These are phyloP conservation scores for Heliamphora pulchella DNA, from an alignment of 179 eudicot species.

Conservation along the genomic window DNA sequence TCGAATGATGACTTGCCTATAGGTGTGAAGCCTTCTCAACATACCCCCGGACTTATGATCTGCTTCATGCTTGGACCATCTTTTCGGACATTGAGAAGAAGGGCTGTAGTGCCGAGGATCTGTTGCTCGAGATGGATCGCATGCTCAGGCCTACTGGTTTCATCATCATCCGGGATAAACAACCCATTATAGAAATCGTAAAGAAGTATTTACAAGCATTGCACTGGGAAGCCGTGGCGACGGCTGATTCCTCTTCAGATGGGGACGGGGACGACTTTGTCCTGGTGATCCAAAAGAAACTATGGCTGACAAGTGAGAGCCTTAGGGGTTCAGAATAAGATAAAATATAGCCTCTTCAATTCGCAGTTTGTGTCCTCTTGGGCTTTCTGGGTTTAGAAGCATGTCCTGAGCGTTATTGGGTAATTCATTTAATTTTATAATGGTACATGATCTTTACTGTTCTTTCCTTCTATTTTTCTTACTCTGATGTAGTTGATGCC, in stretches of 20 bases:
- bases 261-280: conserved; percentile 62
- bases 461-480: background rate
- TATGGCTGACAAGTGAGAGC: conserved; percentile 73
- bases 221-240: conserved; percentile 85
- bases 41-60: conserved; percentile 92
- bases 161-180: conserved; percentile 70
- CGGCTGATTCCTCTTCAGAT: conserved; percentile 47
- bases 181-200: conserved; percentile 50
- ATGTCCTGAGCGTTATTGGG: conserved; percentile 11
- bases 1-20: background rate
- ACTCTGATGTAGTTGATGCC: conserved; percentile 16
- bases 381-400: conserved; percentile 14
- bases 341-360: background rate
- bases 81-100: conserved; percentile 77
- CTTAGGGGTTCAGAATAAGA: conserved; percentile 51
- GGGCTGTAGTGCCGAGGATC: conserved; percentile 89
- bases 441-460: conserved; percentile 1
- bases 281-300: conserved; percentile 71
- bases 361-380: background rate
- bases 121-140: conserved; percentile 87
- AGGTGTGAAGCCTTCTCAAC: conserved; percentile 99
- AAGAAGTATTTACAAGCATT: conserved; percentile 72
- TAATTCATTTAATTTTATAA: conserved; percentile 22
- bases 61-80: conserved; percentile 90
- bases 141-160: conserved; percentile 92